Conservation (phyloP, 495 filamentous ascomycete species). For the Penicillium pulvis region DNA sequence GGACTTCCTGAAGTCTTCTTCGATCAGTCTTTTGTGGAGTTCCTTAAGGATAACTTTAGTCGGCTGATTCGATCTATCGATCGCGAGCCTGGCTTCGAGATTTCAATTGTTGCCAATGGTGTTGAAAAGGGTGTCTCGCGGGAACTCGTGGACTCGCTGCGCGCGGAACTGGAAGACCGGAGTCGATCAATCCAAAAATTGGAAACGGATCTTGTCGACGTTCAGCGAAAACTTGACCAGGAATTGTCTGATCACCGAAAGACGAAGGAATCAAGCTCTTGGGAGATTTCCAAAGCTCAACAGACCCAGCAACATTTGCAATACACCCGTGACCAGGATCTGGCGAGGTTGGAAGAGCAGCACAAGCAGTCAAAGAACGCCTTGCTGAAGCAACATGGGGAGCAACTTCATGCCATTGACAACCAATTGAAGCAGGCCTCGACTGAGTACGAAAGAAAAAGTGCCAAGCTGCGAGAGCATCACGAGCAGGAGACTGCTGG, state of each 20-base stretch:
- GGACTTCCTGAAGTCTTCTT: conserved; percentile 83
- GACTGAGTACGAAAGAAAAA: conserved; percentile 52
- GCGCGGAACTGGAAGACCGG: conserved; percentile 74
- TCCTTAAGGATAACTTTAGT: conserved; percentile 93
- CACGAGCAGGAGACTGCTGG: conserved; percentile 66
- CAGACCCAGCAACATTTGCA: conserved; percentile 73
- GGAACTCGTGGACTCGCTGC: conserved; percentile 80
- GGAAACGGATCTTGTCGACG: conserved; percentile 64
- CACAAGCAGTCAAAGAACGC: conserved; percentile 47
- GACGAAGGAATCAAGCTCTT: conserved; percentile 64
- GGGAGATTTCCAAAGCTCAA: conserved; percentile 67
- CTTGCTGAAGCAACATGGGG: conserved; percentile 49
- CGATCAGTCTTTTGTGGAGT: conserved; percentile 85
- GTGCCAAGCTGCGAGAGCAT: conserved; percentile 45
- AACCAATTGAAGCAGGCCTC: conserved; percentile 50
- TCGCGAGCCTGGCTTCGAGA: conserved; percentile 84
- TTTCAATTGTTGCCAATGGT: conserved; percentile 74
- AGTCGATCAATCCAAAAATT: conserved; percentile 66
- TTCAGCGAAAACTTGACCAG: conserved; percentile 71
- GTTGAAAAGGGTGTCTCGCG: conserved; percentile 81
- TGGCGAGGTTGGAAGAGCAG: conserved; percentile 50
- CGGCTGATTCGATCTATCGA: conserved; percentile 85
- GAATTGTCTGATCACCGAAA: conserved; percentile 75
- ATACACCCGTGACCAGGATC: conserved; percentile 64
- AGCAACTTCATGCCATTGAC: conserved; percentile 50